Conservation (phyloP, 139 green algal genomes). For the Micractinium sp. region DNA sequence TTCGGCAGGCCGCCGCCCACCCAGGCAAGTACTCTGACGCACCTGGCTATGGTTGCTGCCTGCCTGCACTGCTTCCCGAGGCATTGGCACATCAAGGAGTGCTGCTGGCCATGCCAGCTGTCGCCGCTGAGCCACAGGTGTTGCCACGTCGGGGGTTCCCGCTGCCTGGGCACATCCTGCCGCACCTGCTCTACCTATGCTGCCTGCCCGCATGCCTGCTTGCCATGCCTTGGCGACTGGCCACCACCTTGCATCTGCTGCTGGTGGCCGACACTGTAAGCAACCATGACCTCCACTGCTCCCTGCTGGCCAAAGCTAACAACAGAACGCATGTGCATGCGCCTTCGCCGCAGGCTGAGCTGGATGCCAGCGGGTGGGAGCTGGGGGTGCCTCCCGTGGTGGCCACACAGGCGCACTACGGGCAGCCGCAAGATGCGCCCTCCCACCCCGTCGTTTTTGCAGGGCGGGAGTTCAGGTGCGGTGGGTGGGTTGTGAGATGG, state of each 20-base stretch:
- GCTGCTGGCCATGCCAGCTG: too few relatives aligned
- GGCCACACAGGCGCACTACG: conserved; percentile 67
- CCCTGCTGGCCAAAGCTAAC: too few relatives aligned
- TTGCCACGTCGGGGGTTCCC: background rate
- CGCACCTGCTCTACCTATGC: background rate
- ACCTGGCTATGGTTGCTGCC: background rate
- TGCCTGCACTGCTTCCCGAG: background rate
- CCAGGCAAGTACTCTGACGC: background rate
- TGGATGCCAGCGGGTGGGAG: conserved; percentile 34
- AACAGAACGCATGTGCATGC: too few relatives aligned
- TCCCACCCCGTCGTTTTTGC: conserved; percentile 59
- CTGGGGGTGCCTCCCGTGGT: conserved; percentile 52
- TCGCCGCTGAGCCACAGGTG: too few relatives aligned
- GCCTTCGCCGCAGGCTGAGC: conserved; percentile 34
- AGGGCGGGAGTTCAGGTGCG: conserved; percentile 59
- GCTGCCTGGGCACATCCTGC: background rate
- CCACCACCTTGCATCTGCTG: too few relatives aligned
- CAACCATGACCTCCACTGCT: too few relatives aligned
- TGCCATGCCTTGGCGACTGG: background rate
- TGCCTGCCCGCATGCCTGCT: background rate
- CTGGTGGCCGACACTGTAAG: too few relatives aligned
- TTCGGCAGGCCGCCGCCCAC: conserved; percentile 13
- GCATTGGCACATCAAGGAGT: too few relatives aligned
- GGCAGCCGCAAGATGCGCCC: conserved; percentile 59
- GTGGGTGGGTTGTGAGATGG: background rate